Percentiles rank a stretch among this genome's conserved stretches.
Conservation (phyloP, 495 filamentous ascomycete species). For the Podospora sp. region DNA sequence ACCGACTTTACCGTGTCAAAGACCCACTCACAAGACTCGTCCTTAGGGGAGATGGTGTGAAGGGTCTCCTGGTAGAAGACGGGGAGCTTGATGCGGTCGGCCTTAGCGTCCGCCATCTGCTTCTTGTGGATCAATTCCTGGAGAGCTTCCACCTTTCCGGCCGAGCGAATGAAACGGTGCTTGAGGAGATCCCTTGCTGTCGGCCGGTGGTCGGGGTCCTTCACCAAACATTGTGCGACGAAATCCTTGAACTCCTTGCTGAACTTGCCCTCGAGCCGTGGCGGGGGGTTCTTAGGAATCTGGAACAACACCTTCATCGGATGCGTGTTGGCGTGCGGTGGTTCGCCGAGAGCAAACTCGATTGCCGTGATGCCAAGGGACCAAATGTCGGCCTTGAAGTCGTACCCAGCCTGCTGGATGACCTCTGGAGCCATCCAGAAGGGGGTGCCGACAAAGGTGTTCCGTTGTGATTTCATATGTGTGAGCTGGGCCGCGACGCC, state of each 20-base stretch:
- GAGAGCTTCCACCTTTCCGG: conserved; percentile 79
- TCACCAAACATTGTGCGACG: conserved; percentile 82
- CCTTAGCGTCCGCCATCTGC: conserved; percentile 74
- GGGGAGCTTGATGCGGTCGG: conserved; percentile 60
- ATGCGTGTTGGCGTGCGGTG: conserved; percentile 85
- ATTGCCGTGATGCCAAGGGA: conserved; percentile 95
- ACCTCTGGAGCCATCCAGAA: conserved; percentile 99
- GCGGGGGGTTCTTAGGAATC: conserved; percentile 89
- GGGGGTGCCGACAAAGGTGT: conserved; percentile 98
- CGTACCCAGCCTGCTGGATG: conserved; percentile 94
- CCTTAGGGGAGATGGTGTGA: conserved; percentile 67
- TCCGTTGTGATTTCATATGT: conserved; percentile 96
- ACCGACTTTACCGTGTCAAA: conserved; percentile 89
- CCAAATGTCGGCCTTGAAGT: conserved; percentile 98
- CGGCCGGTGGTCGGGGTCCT: conserved; percentile 81
- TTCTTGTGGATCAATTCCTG: conserved; percentile 86
- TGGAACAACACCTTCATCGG: conserved; percentile 99
- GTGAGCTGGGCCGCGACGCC: conserved; percentile 95
- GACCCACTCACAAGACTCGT: conserved; percentile 89
- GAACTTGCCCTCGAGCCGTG: conserved; percentile 82
- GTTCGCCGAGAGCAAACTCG: conserved; percentile 90
- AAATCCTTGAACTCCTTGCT: conserved; percentile 94
- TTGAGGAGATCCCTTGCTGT: conserved; percentile 86
- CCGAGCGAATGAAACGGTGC: conserved; percentile 84
- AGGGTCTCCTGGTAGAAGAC: conserved; percentile 91